Evolutionary conservation across 2,329 filamentous ascomycete genomes (phyloP).

Genomic region (Diplocarpon rosae): DNA sequence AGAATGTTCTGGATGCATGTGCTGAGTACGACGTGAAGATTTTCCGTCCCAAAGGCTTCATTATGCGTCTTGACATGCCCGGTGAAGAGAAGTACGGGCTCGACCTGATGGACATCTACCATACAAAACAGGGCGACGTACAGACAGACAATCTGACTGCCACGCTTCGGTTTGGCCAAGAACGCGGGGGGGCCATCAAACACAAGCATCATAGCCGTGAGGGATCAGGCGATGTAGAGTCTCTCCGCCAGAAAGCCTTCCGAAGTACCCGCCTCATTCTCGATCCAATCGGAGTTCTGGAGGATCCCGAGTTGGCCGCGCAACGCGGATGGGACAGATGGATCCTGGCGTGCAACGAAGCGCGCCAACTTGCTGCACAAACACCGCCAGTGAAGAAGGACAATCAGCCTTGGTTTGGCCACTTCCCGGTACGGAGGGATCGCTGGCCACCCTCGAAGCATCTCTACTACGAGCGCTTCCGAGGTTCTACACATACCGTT

Average conservation of each 20-base stretch:
- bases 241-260: constrained; percentile 6
- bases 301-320: constrained; percentile 7
- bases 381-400: neutral
- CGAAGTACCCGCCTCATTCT: constrained; percentile 10
- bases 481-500: neutral
- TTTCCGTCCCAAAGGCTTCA: constrained; percentile 15
- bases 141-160: constrained; percentile 3
- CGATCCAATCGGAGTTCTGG: constrained; percentile 10
- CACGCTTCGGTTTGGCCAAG: neutral
- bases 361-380: neutral
- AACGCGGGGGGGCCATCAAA: neutral
- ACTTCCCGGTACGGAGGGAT: constrained; percentile 3
- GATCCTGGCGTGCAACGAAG: neutral
- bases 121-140: constrained; percentile 3
- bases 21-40: constrained; percentile 11
- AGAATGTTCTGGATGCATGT: constrained; percentile 13
- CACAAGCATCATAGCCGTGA: constrained; percentile 1
- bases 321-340: constrained; percentile 11
- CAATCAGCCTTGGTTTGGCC: neutral
- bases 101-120: constrained; percentile 18
- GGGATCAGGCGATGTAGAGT: neutral
- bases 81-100: constrained; percentile 16
- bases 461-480: constrained; percentile 16
- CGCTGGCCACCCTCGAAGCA: constrained; percentile 17
- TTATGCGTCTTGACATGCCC: constrained; percentile 20